Base-by-base conservation (phyloP, 2,329 filamentous ascomycete species). In the Raffaelea albimanens region DNA sequence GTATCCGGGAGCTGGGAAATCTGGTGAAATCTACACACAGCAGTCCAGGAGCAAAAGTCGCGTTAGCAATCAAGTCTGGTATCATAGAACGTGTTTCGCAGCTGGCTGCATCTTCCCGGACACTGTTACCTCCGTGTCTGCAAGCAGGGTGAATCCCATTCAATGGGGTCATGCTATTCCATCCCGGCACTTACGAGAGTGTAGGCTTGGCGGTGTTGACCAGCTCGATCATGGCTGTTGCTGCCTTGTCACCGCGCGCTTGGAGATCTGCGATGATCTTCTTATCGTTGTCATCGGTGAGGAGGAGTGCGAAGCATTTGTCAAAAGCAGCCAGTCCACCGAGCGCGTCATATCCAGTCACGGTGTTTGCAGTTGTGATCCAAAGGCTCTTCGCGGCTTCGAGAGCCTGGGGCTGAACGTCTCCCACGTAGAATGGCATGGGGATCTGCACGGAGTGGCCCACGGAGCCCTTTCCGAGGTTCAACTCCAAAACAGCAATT, bases 341-440 rank as follows among this genome's bases (percentile, higher is more conserved):
- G 1, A 75, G 67, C 13, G 78, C 78, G 49, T 90, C 85, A 31
- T 87, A 80, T 38, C 81, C 74, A 18, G 79, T 71, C 40, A 88
- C 77, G 11, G 83, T 82, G 56, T 91, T 89, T 25, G 88, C 86
- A 0, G 89, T 95, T 1, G 89, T 95, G 19, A 95, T 71, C 83
- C 88, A 91, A 0, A 95, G 72, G 1, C 88, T 87, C 5, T 79
- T 82, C 53, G 85, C 34, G 1, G 45, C 77, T 29, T 77, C 76
- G 47, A 87, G 82, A 22, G 81, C 78, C 16, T 83, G 75, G 2
- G 76, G 76, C 2, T 86, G 83, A 1, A 93, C 71, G 56, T 87
- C 85, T 2, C 83, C 75, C 2, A 89, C 80, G 49, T 85, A 89
- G 45, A 79, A 79, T 0, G 80, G 78, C 20, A 79, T 66, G 0